Base-by-base conservation (phyloP, 768 basidiomycete species). In the Lactifluus pinguis region DNA sequence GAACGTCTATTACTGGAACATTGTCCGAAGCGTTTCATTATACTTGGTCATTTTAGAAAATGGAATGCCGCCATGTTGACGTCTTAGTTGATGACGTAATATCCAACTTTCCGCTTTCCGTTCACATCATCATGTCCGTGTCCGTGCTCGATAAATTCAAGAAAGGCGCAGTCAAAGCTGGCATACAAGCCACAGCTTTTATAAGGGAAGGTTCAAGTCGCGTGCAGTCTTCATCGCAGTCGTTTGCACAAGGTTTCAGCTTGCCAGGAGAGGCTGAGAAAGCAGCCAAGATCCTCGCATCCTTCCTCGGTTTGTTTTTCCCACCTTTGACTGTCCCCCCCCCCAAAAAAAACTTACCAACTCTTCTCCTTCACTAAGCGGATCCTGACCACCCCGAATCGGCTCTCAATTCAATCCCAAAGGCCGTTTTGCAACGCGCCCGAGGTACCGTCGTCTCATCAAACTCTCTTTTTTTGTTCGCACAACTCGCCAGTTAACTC, bases 201-300 rank as follows among this genome's bases (percentile, higher is more conserved):
- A 76, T 85, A 10, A 84, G 82, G 61, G 80, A 84, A 17, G 82
- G 85, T 65, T 79, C 82, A 2, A 80, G 76, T 52, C 85, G 84
- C 64, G 80, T 91, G 7, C 87, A 87, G 14, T 83, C 79, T 54
- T 89, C 88, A 52, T 87, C 88, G 1, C 77, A 83, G 65, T 85
- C 86, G 53, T 86, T 93, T 57, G 86, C 87, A 0, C 90, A 92
- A 62, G 83, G 86, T 4, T 98, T 98, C 75, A 85, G 82, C 44
- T 78, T 98, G 25, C 93, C 93, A 19, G 92, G 91, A 61, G 95
- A 98, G 72, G 88, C 92, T 45, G 89, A 93, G 62, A 97, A 97
- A 71, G 92, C 94, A 0, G 92, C 94, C 15, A 90, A 87, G 73
- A 98, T 95, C 68, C 75, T 98, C 34, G 85, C 84, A 63, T 85